These are phyloP conservation scores for Ceratobasidium theobromae DNA, from an alignment of 1,284 basidiomycete species.

Conservation along the genomic window DNA sequence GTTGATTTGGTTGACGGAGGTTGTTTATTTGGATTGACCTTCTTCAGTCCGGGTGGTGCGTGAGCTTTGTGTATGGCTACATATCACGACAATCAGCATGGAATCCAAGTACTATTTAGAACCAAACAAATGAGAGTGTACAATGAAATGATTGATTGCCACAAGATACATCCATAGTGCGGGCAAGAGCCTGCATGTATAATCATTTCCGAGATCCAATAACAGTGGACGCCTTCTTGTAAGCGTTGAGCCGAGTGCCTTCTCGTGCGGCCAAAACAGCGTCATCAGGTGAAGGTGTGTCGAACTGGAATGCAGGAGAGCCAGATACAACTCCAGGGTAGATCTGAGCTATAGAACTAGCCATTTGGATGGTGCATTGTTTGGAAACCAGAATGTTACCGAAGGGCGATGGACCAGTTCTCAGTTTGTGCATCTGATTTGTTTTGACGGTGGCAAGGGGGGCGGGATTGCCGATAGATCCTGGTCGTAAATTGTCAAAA, in stretches of 20 bases:
- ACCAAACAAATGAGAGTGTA: background rate
- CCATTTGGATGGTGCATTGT: background rate
- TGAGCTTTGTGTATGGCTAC: constrained; percentile 11
- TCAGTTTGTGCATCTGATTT: background rate
- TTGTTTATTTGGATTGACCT: constrained; percentile 27
- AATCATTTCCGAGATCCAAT: constrained; percentile 16
- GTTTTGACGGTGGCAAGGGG: background rate
- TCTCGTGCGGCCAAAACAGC: constrained; percentile 74
- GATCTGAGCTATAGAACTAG: background rate
- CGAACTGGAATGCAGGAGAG: constrained; percentile 58
- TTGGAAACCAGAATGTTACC: constrained; percentile 24
- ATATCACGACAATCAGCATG: background rate
- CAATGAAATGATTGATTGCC: background rate
- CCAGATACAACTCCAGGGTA: constrained; percentile 10
- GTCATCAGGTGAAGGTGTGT: constrained; percentile 86
- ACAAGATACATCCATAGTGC: background rate
- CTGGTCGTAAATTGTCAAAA: background rate
- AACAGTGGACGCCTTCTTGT: constrained; percentile 20
- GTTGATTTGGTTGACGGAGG: constrained; percentile 34
- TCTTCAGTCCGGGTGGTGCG: constrained; percentile 23
- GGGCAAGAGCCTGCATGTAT: background rate
- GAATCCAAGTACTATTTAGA: background rate
- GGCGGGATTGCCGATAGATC: background rate
- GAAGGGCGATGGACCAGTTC: constrained; percentile 29
- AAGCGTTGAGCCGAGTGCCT: constrained; percentile 53